These are phyloP conservation scores for Exophiala viscosa DNA, from an alignment of 2,329 filamentous ascomycete genomes.

Conservation along the genomic window DNA sequence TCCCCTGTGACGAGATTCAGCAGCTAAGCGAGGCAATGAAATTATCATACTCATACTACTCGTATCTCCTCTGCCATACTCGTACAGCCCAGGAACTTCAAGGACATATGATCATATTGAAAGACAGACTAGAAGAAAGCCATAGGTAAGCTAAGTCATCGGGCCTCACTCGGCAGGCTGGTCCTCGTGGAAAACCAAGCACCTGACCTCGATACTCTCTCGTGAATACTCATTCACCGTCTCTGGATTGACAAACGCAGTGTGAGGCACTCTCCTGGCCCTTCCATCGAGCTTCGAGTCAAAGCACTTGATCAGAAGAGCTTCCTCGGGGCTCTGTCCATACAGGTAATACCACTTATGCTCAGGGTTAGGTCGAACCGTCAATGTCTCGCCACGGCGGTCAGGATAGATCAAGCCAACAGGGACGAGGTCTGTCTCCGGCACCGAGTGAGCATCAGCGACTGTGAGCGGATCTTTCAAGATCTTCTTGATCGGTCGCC, in stretches of 20 bases:
- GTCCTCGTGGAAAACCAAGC: constrained; percentile 31
- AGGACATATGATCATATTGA: neutral
- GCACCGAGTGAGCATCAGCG: constrained; percentile 50
- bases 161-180: constrained; percentile 23
- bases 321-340: constrained; percentile 51
- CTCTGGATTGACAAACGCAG: constrained; percentile 52
- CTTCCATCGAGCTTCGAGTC: constrained; percentile 56
- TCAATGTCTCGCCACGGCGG: constrained; percentile 50
- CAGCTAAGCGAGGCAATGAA: too few relatives aligned
- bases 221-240: constrained; percentile 41
- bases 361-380: constrained; percentile 39
- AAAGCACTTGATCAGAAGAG: constrained; percentile 60
- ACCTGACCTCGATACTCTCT: constrained; percentile 57
- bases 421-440: constrained; percentile 50
- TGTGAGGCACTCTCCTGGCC: constrained; percentile 53
- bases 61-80: too few relatives aligned
- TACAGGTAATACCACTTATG: constrained; percentile 55
- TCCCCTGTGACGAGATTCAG: neutral
- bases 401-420: constrained; percentile 51
- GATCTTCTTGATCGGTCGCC: constrained; percentile 51
- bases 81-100: too few relatives aligned
- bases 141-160: too few relatives aligned
- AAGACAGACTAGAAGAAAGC: neutral
- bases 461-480: constrained; percentile 54
- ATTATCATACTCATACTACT: too few relatives aligned